Conservation (phyloP, 768 basidiomycete genomes). For the Pleurotus ostreatus region DNA sequence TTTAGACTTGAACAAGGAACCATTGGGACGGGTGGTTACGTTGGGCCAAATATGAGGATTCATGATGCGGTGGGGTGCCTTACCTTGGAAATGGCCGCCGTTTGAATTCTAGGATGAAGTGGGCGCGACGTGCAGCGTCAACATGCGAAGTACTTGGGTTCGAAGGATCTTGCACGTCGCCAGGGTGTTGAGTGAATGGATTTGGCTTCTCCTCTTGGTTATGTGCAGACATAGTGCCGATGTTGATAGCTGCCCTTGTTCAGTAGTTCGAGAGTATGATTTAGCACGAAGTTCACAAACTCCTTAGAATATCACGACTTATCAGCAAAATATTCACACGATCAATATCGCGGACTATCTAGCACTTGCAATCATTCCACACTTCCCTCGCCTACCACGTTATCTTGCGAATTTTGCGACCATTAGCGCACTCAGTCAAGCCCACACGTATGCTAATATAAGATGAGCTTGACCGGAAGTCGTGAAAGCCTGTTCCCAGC, state of each 20-base stretch:
- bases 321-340: too few species aligned
- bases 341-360: too few species aligned
- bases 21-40: neutral
- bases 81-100: slow-evolving; percentile 37
- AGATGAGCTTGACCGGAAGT: slow-evolving; percentile 28
- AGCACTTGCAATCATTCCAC: too few species aligned
- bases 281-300: too few species aligned
- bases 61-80: slow-evolving; percentile 9
- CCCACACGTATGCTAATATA: neutral
- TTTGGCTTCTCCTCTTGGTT: slow-evolving; percentile 7
- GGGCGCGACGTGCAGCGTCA: slow-evolving; percentile 26
- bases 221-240: neutral
- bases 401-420: too few species aligned
- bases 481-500: slow-evolving; percentile 41
- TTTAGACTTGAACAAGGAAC: slow-evolving; percentile 22
- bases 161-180: neutral
- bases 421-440: too few species aligned
- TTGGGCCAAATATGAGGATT: neutral
- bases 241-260: neutral
- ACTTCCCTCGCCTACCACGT: too few species aligned
- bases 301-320: too few species aligned
- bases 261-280: too few species aligned
- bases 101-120: slow-evolving; percentile 36
- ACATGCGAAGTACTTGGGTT: neutral
- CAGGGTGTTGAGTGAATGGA: slow-evolving; percentile 9